Percentiles rank a stretch among this genome's conserved stretches.
Evolutionary conservation across 2,329 filamentous ascomycete species (phyloP).

Genomic region (Ophiostoma ulmi): DNA sequence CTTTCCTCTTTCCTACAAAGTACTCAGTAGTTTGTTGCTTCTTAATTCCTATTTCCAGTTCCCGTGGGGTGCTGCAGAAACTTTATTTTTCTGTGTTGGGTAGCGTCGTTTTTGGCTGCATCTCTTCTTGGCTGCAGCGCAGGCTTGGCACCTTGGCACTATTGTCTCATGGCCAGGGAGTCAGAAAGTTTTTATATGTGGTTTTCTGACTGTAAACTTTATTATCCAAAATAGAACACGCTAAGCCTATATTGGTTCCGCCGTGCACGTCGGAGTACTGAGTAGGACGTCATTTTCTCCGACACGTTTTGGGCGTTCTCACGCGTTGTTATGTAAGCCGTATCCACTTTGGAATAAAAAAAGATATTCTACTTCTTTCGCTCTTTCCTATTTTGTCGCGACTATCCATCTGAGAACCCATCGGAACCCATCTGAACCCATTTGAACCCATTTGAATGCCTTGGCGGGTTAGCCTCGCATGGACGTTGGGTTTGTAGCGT

Average conservation of each 20-base stretch:
- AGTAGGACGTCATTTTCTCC: slow-evolving; percentile 20
- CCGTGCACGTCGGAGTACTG: slow-evolving; percentile 3
- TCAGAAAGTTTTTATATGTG: too few relatives aligned
- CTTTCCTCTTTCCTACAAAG: neutral
- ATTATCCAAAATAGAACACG: slow-evolving; percentile 27
- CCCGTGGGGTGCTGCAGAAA: slow-evolving; percentile 15
- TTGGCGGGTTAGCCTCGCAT: slow-evolving; percentile 8
- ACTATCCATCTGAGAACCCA: neutral
- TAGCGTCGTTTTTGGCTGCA: slow-evolving; percentile 14
- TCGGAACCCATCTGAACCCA: neutral
- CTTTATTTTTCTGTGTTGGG: slow-evolving; percentile 6
- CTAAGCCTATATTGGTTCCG: slow-evolving; percentile 14
- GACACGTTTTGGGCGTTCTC: neutral
- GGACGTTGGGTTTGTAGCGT: neutral
- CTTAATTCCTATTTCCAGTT: neutral
- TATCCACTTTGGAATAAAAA: neutral
- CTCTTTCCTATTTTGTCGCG: slow-evolving; percentile 13
- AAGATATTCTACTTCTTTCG: neutral
- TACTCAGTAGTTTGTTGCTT: neutral
- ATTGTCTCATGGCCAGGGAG: neutral
- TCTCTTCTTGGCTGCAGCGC: neutral
- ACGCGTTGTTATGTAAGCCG: neutral
- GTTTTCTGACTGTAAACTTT: slow-evolving; percentile 24
- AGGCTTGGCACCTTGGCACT: slow-evolving; percentile 17
- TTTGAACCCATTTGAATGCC: neutral